Evolutionary conservation across 495 filamentous ascomycete species (phyloP).

Genomic region (Emericellopsis terricola): DNA sequence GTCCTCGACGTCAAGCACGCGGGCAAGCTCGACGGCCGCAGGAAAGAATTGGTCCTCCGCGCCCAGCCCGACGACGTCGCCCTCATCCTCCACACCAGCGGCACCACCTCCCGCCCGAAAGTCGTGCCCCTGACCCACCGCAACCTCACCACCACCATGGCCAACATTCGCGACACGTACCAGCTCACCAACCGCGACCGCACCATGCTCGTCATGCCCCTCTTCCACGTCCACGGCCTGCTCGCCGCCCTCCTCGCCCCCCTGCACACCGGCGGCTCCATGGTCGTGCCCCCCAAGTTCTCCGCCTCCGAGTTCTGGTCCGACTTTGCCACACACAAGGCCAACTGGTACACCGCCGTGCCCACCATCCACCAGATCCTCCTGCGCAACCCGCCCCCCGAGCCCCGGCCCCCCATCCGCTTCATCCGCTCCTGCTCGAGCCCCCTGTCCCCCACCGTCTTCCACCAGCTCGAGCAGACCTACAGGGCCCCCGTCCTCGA

Average conservation of each 20-base stretch:
- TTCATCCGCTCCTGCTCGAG: constrained; percentile 81
- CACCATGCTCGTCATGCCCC: constrained; percentile 77
- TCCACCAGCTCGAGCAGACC: constrained; percentile 51
- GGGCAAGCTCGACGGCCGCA: constrained; percentile 42
- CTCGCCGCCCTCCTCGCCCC: constrained; percentile 64
- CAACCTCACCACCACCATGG: constrained; percentile 47
- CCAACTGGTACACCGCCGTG: constrained; percentile 80
- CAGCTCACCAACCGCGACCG: constrained; percentile 45
- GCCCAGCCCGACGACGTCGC: constrained; percentile 48
- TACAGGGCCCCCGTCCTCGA: constrained; percentile 68
- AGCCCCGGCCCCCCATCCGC: constrained; percentile 44
- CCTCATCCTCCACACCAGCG: constrained; percentile 52
- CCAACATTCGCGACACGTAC: constrained; percentile 21
- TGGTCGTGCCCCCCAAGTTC: constrained; percentile 56
- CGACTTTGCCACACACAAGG: constrained; percentile 47
- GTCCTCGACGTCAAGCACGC: constrained; percentile 54
- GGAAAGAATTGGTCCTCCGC: constrained; percentile 25
- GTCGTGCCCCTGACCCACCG: constrained; percentile 64
- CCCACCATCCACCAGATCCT: constrained; percentile 83
- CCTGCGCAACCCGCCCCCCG: constrained; percentile 47
- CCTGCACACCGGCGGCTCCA: constrained; percentile 50
- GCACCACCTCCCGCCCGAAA: constrained; percentile 70
- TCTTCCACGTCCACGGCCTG: constrained; percentile 79
- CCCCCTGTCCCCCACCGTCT: constrained; percentile 57
- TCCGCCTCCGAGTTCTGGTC: constrained; percentile 72